Evolutionary conservation across 2,329 filamentous ascomycete species (phyloP), one percentile per base, ranked within the genome.

Genomic region (Epichloe sp.): DNA sequence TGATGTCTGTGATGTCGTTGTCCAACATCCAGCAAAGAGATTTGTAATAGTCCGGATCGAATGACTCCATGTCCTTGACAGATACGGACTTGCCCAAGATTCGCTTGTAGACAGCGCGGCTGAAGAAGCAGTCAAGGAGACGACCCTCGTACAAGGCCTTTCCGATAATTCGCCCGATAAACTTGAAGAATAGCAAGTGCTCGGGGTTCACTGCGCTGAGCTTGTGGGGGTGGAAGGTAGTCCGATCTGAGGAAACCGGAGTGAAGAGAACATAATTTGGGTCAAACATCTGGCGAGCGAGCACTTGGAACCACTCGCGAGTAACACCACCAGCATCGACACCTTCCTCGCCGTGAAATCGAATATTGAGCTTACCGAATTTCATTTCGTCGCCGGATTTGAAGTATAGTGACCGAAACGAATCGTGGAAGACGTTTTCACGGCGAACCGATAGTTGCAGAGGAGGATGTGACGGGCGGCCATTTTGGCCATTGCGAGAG

Each of bases 1-100:
- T 93, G 62, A 97, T 89, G 62, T 97, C 93, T 4, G 90, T 95
- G 60, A 98, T 98, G 64, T 98, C 91, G 62, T 98, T 97, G 65
- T 95, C 88, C 52, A 97, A 76, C 83, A 98, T 97, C 94, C 94
- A 98, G 54, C 93, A 82, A 21, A 98, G 78, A 14, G 91, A 97
- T 68, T 97, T 98, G 80, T 97, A 96, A 72, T 98, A 98, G 62
- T 98, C 91, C 3, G 95, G 83, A 66, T 98, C 93, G 55, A 98
- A 86, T 21, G 90, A 96, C 68, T 98, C 93, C 89, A 98, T 97
- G 62, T 98, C 93, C 73, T 98, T 98, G 68, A 98, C 86, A 8
- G 90, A 96, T 41, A 97, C 91, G 3, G 88, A 82, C 66, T 94
- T 95, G 64, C 93, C 88, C 31, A 98, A 80, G 57, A 98, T 96